Evolutionary conservation across 495 filamentous ascomycete genomes (phyloP).

Genomic region (Terfezia boudieri): DNA sequence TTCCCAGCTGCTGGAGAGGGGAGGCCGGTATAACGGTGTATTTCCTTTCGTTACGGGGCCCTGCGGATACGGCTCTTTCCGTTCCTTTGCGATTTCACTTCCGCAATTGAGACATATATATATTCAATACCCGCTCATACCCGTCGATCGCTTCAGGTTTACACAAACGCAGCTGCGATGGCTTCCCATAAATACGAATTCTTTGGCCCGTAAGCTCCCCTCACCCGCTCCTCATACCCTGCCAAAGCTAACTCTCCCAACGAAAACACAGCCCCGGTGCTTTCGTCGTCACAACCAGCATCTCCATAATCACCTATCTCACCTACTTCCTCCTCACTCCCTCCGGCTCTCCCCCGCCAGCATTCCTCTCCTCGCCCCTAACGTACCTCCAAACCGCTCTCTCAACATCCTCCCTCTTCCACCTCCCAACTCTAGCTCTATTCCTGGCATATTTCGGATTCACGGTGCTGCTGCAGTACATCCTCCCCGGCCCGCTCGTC

Average conservation of each 20-base stretch:
- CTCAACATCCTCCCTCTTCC: constrained; percentile 27
- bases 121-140: too few relatives aligned
- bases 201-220: constrained; percentile 56
- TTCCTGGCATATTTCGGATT: constrained; percentile 60
- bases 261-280: constrained; percentile 42
- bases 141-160: too few relatives aligned
- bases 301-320: constrained; percentile 52
- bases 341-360: constrained; percentile 75
- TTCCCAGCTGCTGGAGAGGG: too few relatives aligned
- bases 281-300: constrained; percentile 46
- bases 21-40: too few relatives aligned
- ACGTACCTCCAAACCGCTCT: constrained; percentile 43
- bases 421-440: constrained; percentile 35
- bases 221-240: constrained; percentile 1
- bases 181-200: constrained; percentile 41
- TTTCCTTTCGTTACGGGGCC: too few relatives aligned
- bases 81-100: too few relatives aligned
- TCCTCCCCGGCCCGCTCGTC: constrained; percentile 53
- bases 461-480: constrained; percentile 46
- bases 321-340: constrained; percentile 81
- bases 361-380: constrained; percentile 51
- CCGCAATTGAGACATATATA: too few relatives aligned
- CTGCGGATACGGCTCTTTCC: too few relatives aligned
- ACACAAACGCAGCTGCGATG: too few relatives aligned
- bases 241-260: constrained; percentile 8